Conservation (phyloP, 495 filamentous ascomycete species). For the Beverwykella pulmonaria region DNA sequence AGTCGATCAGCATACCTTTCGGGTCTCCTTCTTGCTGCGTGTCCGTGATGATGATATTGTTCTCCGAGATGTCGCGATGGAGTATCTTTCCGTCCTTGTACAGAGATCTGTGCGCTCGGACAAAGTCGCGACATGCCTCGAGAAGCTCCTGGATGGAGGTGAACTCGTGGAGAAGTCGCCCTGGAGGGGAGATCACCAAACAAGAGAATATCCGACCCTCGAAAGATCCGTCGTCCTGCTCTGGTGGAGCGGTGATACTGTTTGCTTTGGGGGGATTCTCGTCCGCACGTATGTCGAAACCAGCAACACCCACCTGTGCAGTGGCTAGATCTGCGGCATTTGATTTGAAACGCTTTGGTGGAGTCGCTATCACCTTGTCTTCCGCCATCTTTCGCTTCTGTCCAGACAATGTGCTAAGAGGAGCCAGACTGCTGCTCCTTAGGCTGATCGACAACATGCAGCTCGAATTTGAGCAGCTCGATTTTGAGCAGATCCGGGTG, state of each 20-base stretch:
- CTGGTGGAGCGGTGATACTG: background rate
- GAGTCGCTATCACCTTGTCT: background rate
- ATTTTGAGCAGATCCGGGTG: background rate
- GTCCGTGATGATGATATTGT: constrained; percentile 48
- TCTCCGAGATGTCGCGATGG: constrained; percentile 48
- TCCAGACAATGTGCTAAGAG: constrained; percentile 4
- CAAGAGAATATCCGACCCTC: constrained; percentile 22
- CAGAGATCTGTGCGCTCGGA: constrained; percentile 42
- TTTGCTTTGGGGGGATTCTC: background rate
- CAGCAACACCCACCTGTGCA: background rate
- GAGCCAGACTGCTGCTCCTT: background rate
- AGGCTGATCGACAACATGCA: background rate
- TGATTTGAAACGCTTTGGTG: constrained; percentile 1
- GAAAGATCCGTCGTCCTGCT: constrained; percentile 3
- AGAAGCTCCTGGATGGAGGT: constrained; percentile 37
- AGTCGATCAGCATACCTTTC: constrained; percentile 46
- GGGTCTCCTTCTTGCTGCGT: constrained; percentile 16
- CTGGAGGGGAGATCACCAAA: constrained; percentile 8
- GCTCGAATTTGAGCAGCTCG: too few relatives aligned
- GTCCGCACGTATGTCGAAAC: background rate
- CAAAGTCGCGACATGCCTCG: constrained; percentile 5
- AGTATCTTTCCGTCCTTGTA: constrained; percentile 49
- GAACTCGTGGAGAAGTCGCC: constrained; percentile 37
- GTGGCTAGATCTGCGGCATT: background rate
- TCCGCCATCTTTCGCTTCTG: background rate